A percentile compares a stretch with the other conserved stretches of the same genome.
These are phyloP conservation scores for Vicia faba DNA, from an alignment of 306 rosid species.

Conservation along the genomic window DNA sequence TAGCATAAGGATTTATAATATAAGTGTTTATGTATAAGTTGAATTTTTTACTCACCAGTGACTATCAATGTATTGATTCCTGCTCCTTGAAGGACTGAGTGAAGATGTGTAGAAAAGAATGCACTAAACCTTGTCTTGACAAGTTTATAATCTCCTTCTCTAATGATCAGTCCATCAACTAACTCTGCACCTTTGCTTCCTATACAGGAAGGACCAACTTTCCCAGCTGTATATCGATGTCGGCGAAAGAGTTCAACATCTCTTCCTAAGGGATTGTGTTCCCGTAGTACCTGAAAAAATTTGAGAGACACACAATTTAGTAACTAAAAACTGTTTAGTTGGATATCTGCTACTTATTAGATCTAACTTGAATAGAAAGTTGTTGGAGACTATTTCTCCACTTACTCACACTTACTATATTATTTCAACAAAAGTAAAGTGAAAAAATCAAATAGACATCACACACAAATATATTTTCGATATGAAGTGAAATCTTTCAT, in stretches of 20 bases:
- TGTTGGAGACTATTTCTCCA: no score
- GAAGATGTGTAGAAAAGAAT: constrained; percentile 78
- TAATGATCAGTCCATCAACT: constrained; percentile 70
- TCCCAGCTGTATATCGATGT: constrained; percentile 53
- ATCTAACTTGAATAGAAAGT: no score
- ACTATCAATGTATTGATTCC: constrained; percentile 64
- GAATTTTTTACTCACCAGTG: constrained; percentile 64
- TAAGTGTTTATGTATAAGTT: no score
- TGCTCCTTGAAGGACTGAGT: constrained; percentile 65
- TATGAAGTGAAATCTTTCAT: no score
- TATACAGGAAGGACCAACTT: constrained; percentile 58
- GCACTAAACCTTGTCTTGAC: constrained; percentile 91
- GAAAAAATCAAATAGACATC: no score
- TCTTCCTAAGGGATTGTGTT: constrained; percentile 80
- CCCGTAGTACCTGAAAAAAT: constrained; percentile 67
- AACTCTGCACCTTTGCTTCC: constrained; percentile 73
- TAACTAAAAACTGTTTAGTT: no score
- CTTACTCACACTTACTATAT: no score
- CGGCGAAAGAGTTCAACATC: constrained; percentile 85
- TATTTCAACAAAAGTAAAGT: no score
- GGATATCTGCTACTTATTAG: no score
- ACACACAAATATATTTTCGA: no score
- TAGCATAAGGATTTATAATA: no score
- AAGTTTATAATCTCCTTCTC: constrained; percentile 83
- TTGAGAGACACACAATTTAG: not conserved